Conservation (phyloP, 2,329 filamentous ascomycete species). For the Pestalotiopsis sp. region DNA sequence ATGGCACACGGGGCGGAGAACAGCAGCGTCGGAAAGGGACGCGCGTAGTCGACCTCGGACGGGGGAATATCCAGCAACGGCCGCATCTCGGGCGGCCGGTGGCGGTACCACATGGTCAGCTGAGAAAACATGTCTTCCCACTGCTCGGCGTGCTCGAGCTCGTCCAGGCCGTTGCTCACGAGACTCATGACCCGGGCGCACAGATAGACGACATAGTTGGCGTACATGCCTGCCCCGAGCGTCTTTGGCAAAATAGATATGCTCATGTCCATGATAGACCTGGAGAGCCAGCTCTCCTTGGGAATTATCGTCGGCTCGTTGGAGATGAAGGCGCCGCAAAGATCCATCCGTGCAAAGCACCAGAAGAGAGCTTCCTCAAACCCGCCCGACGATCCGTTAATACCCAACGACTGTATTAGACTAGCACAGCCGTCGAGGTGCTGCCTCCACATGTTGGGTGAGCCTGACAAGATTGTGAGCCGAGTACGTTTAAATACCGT, state of each 20-base stretch:
- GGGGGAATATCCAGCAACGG: conserved; percentile 29
- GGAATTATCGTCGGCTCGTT: conserved; percentile 53
- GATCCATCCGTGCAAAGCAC: conserved; percentile 58
- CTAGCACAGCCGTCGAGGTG: conserved; percentile 56
- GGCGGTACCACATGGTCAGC: conserved; percentile 43
- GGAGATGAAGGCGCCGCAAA: conserved; percentile 55
- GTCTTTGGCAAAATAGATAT: conserved; percentile 36
- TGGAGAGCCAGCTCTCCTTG: conserved; percentile 46
- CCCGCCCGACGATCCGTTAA: conserved; percentile 52
- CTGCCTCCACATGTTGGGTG: conserved; percentile 50
- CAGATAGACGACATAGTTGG: conserved; percentile 53
- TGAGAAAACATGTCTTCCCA: conserved; percentile 43
- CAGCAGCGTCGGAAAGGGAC: conserved; percentile 4
- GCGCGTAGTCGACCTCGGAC: not conserved
- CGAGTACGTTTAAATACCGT: not conserved
- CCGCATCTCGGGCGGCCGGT: conserved; percentile 37
- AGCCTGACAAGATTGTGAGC: not conserved
- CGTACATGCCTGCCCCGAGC: conserved; percentile 46
- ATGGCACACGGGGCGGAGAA: not conserved
- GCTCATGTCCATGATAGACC: conserved; percentile 31
- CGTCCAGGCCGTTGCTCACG: conserved; percentile 28
- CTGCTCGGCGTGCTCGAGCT: conserved; percentile 21
- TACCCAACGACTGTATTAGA: conserved; percentile 50
- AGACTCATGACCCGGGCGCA: conserved; percentile 46
- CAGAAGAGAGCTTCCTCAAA: conserved; percentile 55